phyloP scores from a whole-genome alignment of 148 eudicot genomes.

The Vaccinium macrocarpon region DNA sequence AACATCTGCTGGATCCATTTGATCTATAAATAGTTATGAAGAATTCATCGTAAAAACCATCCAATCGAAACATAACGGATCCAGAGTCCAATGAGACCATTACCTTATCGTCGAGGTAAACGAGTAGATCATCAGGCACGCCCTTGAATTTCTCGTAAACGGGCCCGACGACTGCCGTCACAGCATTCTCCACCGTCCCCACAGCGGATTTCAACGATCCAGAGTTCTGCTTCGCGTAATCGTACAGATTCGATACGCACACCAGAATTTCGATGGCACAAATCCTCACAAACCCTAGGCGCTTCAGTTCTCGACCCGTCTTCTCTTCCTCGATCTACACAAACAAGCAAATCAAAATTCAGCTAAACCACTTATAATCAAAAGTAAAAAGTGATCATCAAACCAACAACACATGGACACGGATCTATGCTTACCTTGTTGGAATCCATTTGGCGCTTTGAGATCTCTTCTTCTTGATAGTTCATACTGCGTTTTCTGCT shows the following conservation, averaged over 20 bases:
- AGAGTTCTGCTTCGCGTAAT: conserved; percentile 43
- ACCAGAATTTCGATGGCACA: conserved; percentile 33
- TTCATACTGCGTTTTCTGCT: neutral
- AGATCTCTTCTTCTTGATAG: neutral
- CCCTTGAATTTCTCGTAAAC: conserved; percentile 33
- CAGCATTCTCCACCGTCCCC: conserved; percentile 41
- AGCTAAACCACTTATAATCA: neutral
- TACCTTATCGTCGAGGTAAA: conserved; percentile 50
- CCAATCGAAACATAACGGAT: neutral
- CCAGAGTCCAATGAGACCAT: neutral
- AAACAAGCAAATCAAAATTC: neutral
- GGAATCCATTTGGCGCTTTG: conserved; percentile 7
- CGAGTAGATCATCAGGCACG: conserved; percentile 42
- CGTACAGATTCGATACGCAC: conserved; percentile 35
- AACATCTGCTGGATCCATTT: no score
- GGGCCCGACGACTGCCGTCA: conserved; percentile 38
- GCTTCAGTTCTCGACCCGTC: conserved; percentile 38
- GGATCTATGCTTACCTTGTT: conserved; percentile 4
- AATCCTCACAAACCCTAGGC: conserved; percentile 41
- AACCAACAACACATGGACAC: neutral
- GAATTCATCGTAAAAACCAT: neutral
- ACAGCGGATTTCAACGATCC: conserved; percentile 45
- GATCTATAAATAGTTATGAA: neutral
- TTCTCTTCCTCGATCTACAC: conserved; percentile 28
- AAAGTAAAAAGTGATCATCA: neutral